These are phyloP conservation scores for Cladorrhinum sp. DNA, from an alignment of 2,329 filamentous ascomycete species.

Conservation along the genomic window DNA sequence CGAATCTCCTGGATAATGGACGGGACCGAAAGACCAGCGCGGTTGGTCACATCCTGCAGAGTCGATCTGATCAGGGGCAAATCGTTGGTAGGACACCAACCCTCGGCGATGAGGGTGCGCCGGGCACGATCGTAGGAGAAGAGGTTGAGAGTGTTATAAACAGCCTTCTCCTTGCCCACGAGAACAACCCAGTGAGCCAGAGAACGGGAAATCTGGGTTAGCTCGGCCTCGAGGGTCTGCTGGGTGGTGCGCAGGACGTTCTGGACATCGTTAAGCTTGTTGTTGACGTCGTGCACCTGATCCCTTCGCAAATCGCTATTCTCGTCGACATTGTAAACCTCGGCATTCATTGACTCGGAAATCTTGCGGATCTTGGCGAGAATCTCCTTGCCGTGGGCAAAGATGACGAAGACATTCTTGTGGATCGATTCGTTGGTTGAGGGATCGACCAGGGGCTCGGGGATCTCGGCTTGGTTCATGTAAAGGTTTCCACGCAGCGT, in stretches of 20 bases:
- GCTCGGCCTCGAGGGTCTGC: constrained; percentile 85
- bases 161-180: constrained; percentile 96
- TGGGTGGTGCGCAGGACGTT: constrained; percentile 95
- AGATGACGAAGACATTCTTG: constrained; percentile 99
- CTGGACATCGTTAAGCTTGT: constrained; percentile 81
- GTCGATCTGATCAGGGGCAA: constrained; percentile 87
- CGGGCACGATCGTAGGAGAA: constrained; percentile 96
- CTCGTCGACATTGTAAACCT: constrained; percentile 95
- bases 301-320: constrained; percentile 93
- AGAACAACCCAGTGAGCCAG: constrained; percentile 97
- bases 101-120: constrained; percentile 95
- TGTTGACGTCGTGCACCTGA: constrained; percentile 97
- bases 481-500: constrained; percentile 96
- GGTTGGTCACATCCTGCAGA: constrained; percentile 92
- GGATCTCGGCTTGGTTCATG: constrained; percentile 99
- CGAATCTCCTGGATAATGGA: constrained; percentile 98
- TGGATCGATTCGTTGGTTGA: constrained; percentile 85
- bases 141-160: constrained; percentile 91
- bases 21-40: constrained; percentile 91
- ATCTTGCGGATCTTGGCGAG: constrained; percentile 99
- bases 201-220: constrained; percentile 88
- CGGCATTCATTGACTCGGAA: constrained; percentile 92
- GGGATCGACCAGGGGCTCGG: constrained; percentile 87
- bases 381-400: constrained; percentile 97
- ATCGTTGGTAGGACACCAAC: constrained; percentile 93